A percentile compares a stretch with the other conserved stretches of the same genome.
Evolutionary conservation across 139 green algal species (phyloP).

Genomic region (Chlamydomonas schloesseri): DNA sequence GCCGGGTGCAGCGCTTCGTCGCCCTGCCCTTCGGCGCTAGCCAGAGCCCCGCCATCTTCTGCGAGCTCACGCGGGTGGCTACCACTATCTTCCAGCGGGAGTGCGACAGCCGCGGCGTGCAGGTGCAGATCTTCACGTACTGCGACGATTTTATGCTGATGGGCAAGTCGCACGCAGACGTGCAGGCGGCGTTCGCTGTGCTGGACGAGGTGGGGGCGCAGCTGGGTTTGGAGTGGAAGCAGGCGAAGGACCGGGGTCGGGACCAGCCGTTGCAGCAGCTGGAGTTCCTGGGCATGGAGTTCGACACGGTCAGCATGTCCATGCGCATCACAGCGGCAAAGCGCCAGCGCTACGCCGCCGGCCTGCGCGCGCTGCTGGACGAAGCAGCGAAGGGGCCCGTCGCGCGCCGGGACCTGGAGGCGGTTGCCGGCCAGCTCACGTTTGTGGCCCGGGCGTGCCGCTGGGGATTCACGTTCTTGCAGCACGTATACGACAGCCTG

Average conservation of each 20-base stretch:
- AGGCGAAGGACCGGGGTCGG: neutral
- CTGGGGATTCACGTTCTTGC: slow-evolving; percentile 30
- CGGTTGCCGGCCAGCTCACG: neutral
- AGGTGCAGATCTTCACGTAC: neutral
- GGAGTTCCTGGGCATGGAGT: slow-evolving; percentile 7
- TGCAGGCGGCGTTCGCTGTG: neutral
- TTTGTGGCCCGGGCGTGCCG: slow-evolving; percentile 13
- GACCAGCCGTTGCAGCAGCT: neutral
- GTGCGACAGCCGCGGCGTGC: neutral
- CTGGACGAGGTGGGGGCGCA: neutral
- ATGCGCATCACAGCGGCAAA: neutral
- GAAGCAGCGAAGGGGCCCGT: neutral
- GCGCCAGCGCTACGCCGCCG: neutral
- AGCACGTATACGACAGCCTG: neutral
- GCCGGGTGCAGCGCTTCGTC: neutral
- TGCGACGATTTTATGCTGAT: neutral
- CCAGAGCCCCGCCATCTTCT: slow-evolving; percentile 29
- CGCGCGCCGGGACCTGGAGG: neutral
- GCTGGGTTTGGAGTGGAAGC: neutral
- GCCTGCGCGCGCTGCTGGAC: neutral
- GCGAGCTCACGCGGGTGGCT: neutral
- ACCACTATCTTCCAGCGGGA: slow-evolving; percentile 1
- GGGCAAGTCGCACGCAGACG: neutral
- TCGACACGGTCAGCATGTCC: neutral
- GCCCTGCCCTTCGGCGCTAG: slow-evolving; percentile 23